phyloP scores from a whole-genome alignment of 257 asterid species.

The Solanum rostratum region DNA sequence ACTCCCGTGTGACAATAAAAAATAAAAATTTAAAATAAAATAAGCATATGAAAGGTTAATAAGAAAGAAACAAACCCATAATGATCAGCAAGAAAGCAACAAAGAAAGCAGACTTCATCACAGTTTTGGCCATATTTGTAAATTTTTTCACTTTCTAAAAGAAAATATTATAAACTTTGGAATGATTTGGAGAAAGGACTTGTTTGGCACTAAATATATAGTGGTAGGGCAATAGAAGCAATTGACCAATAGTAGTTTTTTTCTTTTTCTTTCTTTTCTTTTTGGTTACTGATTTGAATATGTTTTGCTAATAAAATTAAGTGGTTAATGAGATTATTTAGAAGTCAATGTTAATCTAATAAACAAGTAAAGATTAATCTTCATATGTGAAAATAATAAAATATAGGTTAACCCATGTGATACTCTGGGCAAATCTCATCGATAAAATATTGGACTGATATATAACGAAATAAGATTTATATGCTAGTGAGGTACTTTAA shows the following conservation, averaged over 20 bases:
- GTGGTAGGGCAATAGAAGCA: background rate
- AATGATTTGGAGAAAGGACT: background rate
- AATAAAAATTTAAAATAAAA: background rate
- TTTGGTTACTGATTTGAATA: background rate
- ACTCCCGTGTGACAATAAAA: background rate
- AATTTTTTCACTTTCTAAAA: background rate
- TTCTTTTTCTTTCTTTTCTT: background rate
- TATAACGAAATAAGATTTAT: too few relatives aligned
- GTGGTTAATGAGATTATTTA: background rate
- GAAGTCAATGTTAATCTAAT: background rate
- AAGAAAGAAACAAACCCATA: background rate
- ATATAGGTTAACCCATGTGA: too few relatives aligned
- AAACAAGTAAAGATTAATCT: background rate
- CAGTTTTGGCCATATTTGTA: background rate
- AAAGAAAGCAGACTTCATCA: background rate
- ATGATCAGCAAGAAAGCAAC: background rate
- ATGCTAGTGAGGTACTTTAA: too few relatives aligned
- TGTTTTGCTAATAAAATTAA: background rate
- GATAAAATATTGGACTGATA: too few relatives aligned
- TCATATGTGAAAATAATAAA: too few relatives aligned
- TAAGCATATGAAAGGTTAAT: background rate
- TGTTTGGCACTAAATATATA: background rate
- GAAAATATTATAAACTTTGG: background rate
- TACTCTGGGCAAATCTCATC: too few relatives aligned
- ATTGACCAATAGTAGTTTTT: background rate